Percentiles rank a stretch among this genome's conserved stretches.
Conservation (phyloP, 2,329 filamentous ascomycete species). For the Trichoderma atrobrunneum region DNA sequence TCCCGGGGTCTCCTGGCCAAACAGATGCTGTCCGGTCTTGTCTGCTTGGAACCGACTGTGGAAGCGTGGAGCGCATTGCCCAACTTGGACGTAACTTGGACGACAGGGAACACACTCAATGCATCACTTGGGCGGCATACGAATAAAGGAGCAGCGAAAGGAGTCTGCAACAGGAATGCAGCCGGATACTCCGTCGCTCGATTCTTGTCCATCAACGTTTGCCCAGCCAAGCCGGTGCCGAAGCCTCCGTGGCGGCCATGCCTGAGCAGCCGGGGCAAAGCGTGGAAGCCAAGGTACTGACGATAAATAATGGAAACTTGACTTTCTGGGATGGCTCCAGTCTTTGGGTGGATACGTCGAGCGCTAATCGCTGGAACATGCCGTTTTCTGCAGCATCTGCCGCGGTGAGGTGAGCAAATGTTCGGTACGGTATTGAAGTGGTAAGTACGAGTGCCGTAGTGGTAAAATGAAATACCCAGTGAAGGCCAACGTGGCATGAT, state of each 20-base stretch:
- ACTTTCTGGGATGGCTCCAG: not conserved
- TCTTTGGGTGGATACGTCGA: not conserved
- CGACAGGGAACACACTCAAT: not conserved
- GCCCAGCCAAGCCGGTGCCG: not conserved
- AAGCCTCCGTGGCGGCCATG: conserved; percentile 8
- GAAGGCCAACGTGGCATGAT: not conserved
- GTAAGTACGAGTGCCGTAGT: not conserved
- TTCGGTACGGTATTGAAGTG: not conserved
- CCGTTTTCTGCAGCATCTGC: not conserved
- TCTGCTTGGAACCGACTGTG: not conserved
- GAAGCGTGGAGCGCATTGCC: not conserved
- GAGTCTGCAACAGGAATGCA: not conserved
- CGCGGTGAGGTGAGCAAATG: not conserved
- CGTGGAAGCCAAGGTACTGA: not conserved
- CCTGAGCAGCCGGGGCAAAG: not conserved
- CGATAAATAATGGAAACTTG: not conserved
- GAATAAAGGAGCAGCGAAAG: not conserved
- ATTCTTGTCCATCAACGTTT: not conserved
- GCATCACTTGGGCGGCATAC: not conserved
- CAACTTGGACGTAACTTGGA: not conserved
- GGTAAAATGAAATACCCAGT: not conserved
- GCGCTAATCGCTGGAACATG: not conserved
- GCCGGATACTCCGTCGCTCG: not conserved
- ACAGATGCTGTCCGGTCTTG: not conserved
- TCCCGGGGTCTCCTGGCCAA: not conserved